Evolutionary conservation across 2,329 filamentous ascomycete genomes (phyloP).

Genomic region (Pleurostoma richardsiae): DNA sequence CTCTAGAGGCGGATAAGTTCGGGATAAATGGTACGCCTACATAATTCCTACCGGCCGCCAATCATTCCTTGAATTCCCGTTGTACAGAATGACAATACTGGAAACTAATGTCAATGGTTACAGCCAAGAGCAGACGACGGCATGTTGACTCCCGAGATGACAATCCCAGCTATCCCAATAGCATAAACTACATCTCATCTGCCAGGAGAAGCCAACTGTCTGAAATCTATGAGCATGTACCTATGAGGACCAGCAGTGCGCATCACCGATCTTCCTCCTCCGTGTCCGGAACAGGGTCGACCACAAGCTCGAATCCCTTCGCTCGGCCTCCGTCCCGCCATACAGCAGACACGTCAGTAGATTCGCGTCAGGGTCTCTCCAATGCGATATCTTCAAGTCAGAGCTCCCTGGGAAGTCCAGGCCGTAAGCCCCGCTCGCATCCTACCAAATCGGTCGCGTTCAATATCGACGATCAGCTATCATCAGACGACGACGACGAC

Average conservation of each 20-base stretch:
- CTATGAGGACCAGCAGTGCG: conserved; percentile 28
- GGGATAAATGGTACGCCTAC: too few species aligned
- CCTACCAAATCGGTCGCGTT: conserved; percentile 12
- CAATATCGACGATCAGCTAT: conserved; percentile 33
- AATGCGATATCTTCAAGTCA: too few species aligned
- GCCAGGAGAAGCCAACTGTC: conserved; percentile 17
- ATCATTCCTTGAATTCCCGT: too few species aligned
- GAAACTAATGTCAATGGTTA: too few species aligned
- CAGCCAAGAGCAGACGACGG: too few species aligned
- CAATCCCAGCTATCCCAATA: conserved; percentile 12
- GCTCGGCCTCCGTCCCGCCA: conserved; percentile 33
- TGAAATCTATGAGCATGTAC: conserved; percentile 29
- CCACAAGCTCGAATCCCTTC: conserved; percentile 32
- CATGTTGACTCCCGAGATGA: too few species aligned
- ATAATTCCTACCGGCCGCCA: too few species aligned
- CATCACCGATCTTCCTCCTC: conserved; percentile 36
- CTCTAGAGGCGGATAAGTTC: too few species aligned
- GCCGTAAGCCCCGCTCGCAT: too few species aligned
- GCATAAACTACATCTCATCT: conserved; percentile 10
- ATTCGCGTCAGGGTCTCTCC: conserved; percentile 15
- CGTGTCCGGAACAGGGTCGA: conserved; percentile 31
- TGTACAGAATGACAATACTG: too few species aligned
- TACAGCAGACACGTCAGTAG: conserved; percentile 39
- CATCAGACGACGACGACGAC: conserved; percentile 24
- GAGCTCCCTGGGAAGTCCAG: too few species aligned